Base-by-base conservation (phyloP, 192 early-diverging fungal genomes). In the Podila horticola region DNA sequence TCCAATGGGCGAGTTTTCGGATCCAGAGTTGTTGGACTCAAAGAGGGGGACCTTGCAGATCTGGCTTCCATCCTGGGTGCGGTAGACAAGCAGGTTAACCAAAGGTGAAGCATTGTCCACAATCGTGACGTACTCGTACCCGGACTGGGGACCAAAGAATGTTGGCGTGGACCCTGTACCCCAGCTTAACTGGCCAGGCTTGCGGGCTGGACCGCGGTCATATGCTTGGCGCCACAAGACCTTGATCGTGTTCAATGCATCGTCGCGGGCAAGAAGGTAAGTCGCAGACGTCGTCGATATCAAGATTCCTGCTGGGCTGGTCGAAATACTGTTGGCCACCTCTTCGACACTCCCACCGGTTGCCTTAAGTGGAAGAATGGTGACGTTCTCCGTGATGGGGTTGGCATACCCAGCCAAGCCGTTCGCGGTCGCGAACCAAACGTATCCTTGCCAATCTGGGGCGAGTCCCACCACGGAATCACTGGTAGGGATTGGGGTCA, bases 91-190 rank as follows among this genome's bases (percentile, higher is more conserved):
- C 49, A 71, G 52, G 60, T 71, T 71, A 29, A 71, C 69, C 69
- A 71, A 63, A 34, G 69, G 69, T 59, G 69, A 71, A 62, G 69
- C 69, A 71, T 71, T 71, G 48, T 71, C 69, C 48, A 71, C 69
- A 62, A 71, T 71, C 41, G 59, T 62, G 15, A 33, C 29, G 30
- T 71, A 71, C 60, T 71, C 69, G 45, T 71, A 62, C 52, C 69
- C 69, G 30, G 69, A 71, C 59, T 62, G 60, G 30, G 69, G 69
- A 26, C 69, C 69, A 71, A 71, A 63, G 60, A 71, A 71, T 71
- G 69, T 71, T 22, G 69, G 69, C 20, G 69, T 71, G 41, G 69
- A 71, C 30, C 69, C 69, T 59, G 69, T 71, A 59, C 69, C 69
- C 69, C 69, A 71, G 69, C 69, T 71, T 60, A 71, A 62, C 19